A percentile compares a stretch with the other conserved stretches of the same genome.
phyloP scores from a whole-genome alignment of 2,329 filamentous ascomycete genomes.

The Harringtonia lauricola region DNA sequence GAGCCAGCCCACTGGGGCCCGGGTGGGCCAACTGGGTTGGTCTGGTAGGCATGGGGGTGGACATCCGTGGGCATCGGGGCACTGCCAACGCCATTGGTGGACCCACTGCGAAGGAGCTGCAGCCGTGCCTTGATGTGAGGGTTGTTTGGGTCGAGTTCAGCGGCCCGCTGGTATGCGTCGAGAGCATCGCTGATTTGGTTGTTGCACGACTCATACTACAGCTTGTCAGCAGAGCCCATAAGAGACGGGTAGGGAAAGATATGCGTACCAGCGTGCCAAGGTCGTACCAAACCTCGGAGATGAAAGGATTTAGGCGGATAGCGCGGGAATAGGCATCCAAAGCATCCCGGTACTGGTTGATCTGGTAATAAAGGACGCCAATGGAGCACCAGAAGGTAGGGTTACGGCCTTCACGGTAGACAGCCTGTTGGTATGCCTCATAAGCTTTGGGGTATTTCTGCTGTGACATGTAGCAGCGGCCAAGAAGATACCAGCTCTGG shows the following conservation, averaged over 20 bases:
- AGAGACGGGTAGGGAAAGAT: not conserved
- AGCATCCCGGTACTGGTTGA: slow-evolving; percentile 97
- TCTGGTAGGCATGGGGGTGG: slow-evolving; percentile 88
- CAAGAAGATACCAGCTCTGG: slow-evolving; percentile 97
- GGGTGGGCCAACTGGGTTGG: slow-evolving; percentile 71
- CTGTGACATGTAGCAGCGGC: slow-evolving; percentile 98
- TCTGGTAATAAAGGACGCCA: slow-evolving; percentile 97
- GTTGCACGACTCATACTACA: slow-evolving; percentile 93
- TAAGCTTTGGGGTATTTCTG: slow-evolving; percentile 98
- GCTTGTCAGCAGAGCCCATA: not conserved
- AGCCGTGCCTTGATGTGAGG: slow-evolving; percentile 93
- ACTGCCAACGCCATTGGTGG: slow-evolving; percentile 58
- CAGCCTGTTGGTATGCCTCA: slow-evolving; percentile 95
- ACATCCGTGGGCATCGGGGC: slow-evolving; percentile 92
- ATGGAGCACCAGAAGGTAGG: slow-evolving; percentile 99
- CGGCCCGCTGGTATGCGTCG: slow-evolving; percentile 89
- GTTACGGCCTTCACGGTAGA: slow-evolving; percentile 94
- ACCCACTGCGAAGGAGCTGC: slow-evolving; percentile 75
- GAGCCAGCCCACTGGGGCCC: slow-evolving; percentile 82
- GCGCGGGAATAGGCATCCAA: slow-evolving; percentile 95
- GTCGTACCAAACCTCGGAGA: slow-evolving; percentile 99
- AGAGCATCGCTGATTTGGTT: slow-evolving; percentile 95
- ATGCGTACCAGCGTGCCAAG: slow-evolving; percentile 78
- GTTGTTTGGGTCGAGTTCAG: slow-evolving; percentile 86
- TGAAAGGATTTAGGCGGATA: slow-evolving; percentile 93